Evolutionary conservation across 1,284 basidiomycete species (phyloP), one percentile per base, ranked within the genome.

Genomic region (Malassezia restricta): DNA sequence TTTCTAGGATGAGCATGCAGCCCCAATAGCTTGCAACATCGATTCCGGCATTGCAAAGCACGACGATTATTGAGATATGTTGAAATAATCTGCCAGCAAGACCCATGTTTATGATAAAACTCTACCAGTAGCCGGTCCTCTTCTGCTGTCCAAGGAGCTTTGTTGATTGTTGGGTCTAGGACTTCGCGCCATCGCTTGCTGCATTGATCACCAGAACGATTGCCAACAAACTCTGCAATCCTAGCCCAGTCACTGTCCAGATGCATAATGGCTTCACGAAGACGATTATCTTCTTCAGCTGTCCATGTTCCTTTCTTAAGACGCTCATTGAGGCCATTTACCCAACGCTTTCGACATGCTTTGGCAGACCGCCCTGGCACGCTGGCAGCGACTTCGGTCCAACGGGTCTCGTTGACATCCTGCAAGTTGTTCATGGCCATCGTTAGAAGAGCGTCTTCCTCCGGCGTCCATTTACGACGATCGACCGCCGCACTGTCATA

Each of bases 141-240:
- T 39, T 49, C 47, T 15, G 42, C 30, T 2, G 47, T 46, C 53
- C 53, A 55, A 7, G 9, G n/a, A 14, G 40, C 31, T 31, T 55
- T 55, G 43, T 55, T 55, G 33, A 55, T 55, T 3, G 43, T 39
- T 3, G 53, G 53, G 27, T 55, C 48, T 5, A 55, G 47, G 15
- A 55, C 53, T 41, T 55, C 53, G 5, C 53, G 17, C 53, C 53
- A 55, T 14, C 53, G 47, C 43, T 55, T 55, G 37, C 53, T 55
- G 40, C 53, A 55, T 33, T 55, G 53, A 40, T 55, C 53, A 15
- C 53, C 53, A 6, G 53, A 55, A 24, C 53, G 53, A n/a, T 55
- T 41, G 11, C 47, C 47, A 3, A 55, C 53, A 32, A 46, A 42
- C 9, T 55, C 47, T 5, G 53, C 53, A 17, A 55, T 55, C 8